Evolutionary conservation across 352 stramenopile genomes (phyloP).

Genomic region (Phytophthora cryptogea): DNA sequence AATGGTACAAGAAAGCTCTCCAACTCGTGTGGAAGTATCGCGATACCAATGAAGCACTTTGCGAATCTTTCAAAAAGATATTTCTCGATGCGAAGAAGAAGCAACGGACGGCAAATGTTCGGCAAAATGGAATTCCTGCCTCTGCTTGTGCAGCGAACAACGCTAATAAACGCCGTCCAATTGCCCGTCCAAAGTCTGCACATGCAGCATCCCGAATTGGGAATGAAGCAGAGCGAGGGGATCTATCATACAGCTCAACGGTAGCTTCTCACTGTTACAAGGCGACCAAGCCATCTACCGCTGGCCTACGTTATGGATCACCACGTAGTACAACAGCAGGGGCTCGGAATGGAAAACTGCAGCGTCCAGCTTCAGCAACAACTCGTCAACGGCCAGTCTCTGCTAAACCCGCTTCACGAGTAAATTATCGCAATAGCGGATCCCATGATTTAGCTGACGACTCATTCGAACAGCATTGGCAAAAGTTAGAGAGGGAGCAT

Average conservation of each 20-base stretch:
- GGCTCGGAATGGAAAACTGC: conserved; percentile 6
- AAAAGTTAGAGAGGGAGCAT: conserved; percentile 42
- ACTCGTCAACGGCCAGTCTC: conserved; percentile 38
- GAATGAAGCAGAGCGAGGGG: conserved; percentile 4
- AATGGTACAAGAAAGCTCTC: conserved; percentile 86
- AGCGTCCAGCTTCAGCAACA: conserved; percentile 26
- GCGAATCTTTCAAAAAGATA: conserved; percentile 75
- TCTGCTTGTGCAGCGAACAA: conserved; percentile 6
- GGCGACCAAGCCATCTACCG: conserved; percentile 45
- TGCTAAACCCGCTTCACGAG: conserved; percentile 24
- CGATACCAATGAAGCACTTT: conserved; percentile 64
- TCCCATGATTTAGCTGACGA: conserved; percentile 12
- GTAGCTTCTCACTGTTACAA: conserved; percentile 73
- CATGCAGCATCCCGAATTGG: conserved; percentile 26
- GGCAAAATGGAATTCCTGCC: conserved; percentile 26
- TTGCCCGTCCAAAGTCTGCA: conserved; percentile 44
- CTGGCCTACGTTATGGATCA: conserved; percentile 42
- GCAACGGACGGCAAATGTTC: conserved; percentile 34
- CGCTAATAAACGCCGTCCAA: not conserved
- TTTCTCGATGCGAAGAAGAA: conserved; percentile 74
- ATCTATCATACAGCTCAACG: conserved; percentile 65
- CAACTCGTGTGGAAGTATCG: conserved; percentile 69
- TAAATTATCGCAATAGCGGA: conserved; percentile 2
- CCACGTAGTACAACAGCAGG: conserved; percentile 10
- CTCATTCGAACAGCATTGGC: conserved; percentile 49